Evolutionary conservation across 441 rosid species (phyloP).

Genomic region (Syzygium syzygioides): DNA sequence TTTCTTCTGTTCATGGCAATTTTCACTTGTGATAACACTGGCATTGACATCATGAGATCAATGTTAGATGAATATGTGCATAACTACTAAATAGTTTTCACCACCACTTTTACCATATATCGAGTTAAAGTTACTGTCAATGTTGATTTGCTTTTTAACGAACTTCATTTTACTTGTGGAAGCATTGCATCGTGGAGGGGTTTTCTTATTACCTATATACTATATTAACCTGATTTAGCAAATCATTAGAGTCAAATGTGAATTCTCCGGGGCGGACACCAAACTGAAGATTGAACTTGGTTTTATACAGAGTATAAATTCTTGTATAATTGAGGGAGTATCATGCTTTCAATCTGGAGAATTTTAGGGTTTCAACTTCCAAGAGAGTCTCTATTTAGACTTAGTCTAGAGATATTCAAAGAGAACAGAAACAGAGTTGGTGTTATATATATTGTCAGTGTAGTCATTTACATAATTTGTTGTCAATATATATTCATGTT

Average conservation of each 20-base stretch:
- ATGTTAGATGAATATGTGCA: background rate
- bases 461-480: background rate
- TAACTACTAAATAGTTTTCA: background rate
- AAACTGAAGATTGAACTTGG: background rate
- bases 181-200: background rate
- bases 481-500: background rate
- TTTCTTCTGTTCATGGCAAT: background rate
- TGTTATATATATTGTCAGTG: background rate
- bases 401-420: no score
- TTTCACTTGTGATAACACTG: background rate
- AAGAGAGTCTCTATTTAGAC: background rate
- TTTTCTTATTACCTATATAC: background rate
- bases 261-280: background rate
- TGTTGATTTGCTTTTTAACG: background rate
- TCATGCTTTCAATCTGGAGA: background rate
- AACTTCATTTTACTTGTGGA: background rate
- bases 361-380: background rate
- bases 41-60: background rate
- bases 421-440: background rate
- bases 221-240: background rate
- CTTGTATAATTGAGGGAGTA: background rate
- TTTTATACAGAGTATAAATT: background rate
- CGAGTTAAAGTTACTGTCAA: background rate
- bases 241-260: background rate
- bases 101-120: background rate